Conservation (phyloP, 345 rosid species). For the Draba incana region DNA sequence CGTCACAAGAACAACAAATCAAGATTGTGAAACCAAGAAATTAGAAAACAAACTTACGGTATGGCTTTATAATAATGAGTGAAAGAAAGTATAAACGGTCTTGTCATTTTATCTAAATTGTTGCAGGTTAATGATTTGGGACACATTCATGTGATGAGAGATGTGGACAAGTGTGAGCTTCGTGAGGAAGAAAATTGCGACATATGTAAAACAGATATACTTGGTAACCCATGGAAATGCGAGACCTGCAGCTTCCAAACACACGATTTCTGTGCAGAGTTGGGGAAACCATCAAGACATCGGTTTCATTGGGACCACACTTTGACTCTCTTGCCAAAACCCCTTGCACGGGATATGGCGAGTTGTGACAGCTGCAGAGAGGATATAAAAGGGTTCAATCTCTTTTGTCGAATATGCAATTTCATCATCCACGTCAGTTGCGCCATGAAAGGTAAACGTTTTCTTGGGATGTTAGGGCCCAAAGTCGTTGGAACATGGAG, state of each 20-base stretch:
- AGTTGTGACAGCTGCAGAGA: constrained; percentile 16
- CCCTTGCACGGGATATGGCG: not conserved
- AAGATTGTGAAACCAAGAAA: constrained; percentile 4
- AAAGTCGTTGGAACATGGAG: constrained; percentile 9
- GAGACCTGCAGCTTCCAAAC: constrained; percentile 4
- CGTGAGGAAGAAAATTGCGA: not conserved
- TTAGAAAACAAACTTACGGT: not conserved
- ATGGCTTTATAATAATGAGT: not conserved
- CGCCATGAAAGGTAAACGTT: constrained; percentile 9
- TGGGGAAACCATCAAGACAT: constrained; percentile 20
- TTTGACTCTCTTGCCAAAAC: constrained; percentile 11
- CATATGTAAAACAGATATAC: not conserved
- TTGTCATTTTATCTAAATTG: not conserved
- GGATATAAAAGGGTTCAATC: not conserved
- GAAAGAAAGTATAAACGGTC: too few relatives aligned
- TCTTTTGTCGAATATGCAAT: constrained; percentile 15
- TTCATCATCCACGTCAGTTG: not conserved
- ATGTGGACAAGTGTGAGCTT: not conserved
- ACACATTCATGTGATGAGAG: constrained; percentile 4
- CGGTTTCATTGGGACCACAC: not conserved
- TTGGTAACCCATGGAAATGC: constrained; percentile 12
- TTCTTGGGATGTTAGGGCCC: not conserved
- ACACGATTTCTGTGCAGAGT: constrained; percentile 4
- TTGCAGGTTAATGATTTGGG: not conserved
- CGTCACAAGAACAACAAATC: not conserved